Base-by-base conservation (phyloP, 371 early-diverging fungal genomes). In the Lichtheimia ramosa region DNA sequence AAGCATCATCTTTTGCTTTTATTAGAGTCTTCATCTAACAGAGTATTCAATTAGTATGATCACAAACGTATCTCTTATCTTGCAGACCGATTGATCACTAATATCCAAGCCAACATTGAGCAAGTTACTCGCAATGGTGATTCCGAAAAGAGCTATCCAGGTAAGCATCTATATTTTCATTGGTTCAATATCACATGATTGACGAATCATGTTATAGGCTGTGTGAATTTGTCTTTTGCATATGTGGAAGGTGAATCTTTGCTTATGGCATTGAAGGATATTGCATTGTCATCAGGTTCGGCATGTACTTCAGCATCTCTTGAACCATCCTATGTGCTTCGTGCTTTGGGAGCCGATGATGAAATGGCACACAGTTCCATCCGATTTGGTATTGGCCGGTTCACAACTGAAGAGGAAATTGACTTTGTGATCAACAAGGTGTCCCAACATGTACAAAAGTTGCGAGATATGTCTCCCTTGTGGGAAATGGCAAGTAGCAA, bases 211-310 rank as follows among this genome's bases (percentile, higher is more conserved):
- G n/a, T 5, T 46, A 5, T 52, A 72, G 74, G 97, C 28, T 99
- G 99, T 75, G 91, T 99, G 61, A 99, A 99, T 73, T 79, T 99
- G 51, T 97, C 98, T n/a, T 99, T 99, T 72, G 92, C 97, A 3
- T 99, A 97, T 78, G 97, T 99, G 20, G 99, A 99, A 82, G 99
- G 99, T 57, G 99, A 99, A 81, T 97, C 98, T 1, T 87, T 99
- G 43, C 75, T 99, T 56, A 99, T 99, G 99, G 97, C 97, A 0
- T 84, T 99, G 18, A 99, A 99, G 75, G 94, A 97, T 58, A 92
- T 99, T 69, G 99, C 99, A 0, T 82, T 99, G 46, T 95, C 96
- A 7, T 96, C 96, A 24, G 99, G 99, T 13, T 93, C 94, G 43
- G 99, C 99, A 1, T 99, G 99, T 83, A 99, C 99, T 3, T 95